Conservation (phyloP, 2,329 filamentous ascomycete genomes). For the Tolypocladium ophioglossoides region DNA sequence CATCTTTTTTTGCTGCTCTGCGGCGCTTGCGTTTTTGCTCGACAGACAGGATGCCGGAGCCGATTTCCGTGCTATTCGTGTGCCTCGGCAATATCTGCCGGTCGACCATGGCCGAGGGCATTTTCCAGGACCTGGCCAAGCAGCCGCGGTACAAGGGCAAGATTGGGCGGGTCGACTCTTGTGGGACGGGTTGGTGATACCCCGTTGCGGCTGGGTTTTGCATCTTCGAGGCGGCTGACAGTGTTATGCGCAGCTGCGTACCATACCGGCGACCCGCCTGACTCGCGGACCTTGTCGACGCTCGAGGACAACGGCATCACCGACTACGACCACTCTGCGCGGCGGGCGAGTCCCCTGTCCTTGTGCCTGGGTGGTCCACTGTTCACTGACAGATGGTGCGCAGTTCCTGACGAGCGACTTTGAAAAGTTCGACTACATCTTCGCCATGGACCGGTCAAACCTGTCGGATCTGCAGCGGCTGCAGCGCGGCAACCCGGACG, state of each 20-base stretch:
- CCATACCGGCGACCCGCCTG: slow-evolving; percentile 66
- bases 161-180: slow-evolving; percentile 69
- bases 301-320: slow-evolving; percentile 64
- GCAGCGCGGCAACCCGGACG: slow-evolving; percentile 44
- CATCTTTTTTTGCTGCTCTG: background rate
- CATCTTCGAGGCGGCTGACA: background rate
- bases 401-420: slow-evolving; percentile 60
- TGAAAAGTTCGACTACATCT: slow-evolving; percentile 77
- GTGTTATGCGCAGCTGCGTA: slow-evolving; percentile 51
- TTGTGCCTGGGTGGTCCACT: too few relatives aligned
- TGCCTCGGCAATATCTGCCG: slow-evolving; percentile 94
- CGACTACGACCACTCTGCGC: slow-evolving; percentile 65
- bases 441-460: slow-evolving; percentile 89
- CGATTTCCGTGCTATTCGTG: slow-evolving; percentile 76
- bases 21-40: background rate
- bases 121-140: slow-evolving; percentile 64
- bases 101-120: slow-evolving; percentile 92
- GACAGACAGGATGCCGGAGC: slow-evolving; percentile 23
- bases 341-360: slow-evolving; percentile 44
- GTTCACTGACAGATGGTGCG: background rate
- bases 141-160: slow-evolving; percentile 47
- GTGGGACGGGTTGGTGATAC: slow-evolving; percentile 55
- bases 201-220: background rate
- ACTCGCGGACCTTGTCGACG: slow-evolving; percentile 74
- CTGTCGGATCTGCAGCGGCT: slow-evolving; percentile 57